phyloP scores from a whole-genome alignment of 352 stramenopile species.

The Plasmopara viticola region DNA sequence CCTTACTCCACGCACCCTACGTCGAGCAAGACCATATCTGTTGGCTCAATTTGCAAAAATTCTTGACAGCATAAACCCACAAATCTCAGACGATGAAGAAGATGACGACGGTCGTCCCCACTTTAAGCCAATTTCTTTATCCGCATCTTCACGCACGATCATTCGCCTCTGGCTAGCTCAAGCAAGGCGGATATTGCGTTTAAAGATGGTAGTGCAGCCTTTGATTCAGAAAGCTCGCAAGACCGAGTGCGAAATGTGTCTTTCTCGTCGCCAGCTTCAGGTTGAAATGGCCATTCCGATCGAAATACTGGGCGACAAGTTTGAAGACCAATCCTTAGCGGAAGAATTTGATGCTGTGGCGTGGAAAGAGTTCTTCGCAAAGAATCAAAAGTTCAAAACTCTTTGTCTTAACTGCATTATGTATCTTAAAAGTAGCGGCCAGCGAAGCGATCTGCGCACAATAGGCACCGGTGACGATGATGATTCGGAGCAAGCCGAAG shows the following conservation, averaged over 20 bases:
- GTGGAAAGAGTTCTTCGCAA: constrained; percentile 94
- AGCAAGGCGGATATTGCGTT: constrained; percentile 70
- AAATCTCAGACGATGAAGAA: constrained; percentile 92
- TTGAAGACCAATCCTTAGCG: constrained; percentile 77
- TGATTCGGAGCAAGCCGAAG: constrained; percentile 17
- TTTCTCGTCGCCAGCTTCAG: constrained; percentile 91
- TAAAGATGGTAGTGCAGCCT: constrained; percentile 87
- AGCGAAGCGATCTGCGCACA: constrained; percentile 18
- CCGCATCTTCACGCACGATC: constrained; percentile 86
- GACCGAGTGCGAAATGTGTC: constrained; percentile 92
- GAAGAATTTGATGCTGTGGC: constrained; percentile 91
- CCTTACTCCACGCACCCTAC: constrained; percentile 90
- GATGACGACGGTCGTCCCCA: constrained; percentile 63
- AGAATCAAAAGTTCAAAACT: constrained; percentile 92
- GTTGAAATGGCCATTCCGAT: constrained; percentile 91
- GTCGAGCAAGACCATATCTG: constrained; percentile 89
- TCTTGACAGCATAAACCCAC: constrained; percentile 90
- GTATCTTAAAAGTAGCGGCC: constrained; percentile 50
- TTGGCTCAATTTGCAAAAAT: constrained; percentile 95
- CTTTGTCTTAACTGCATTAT: constrained; percentile 91
- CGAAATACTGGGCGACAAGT: constrained; percentile 90
- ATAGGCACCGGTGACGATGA: constrained; percentile 13
- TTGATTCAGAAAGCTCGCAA: constrained; percentile 89
- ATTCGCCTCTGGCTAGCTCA: constrained; percentile 89
- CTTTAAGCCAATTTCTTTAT: constrained; percentile 91